These are phyloP conservation scores for Leccinum broughii DNA, from an alignment of 768 basidiomycete species.

Conservation along the genomic window DNA sequence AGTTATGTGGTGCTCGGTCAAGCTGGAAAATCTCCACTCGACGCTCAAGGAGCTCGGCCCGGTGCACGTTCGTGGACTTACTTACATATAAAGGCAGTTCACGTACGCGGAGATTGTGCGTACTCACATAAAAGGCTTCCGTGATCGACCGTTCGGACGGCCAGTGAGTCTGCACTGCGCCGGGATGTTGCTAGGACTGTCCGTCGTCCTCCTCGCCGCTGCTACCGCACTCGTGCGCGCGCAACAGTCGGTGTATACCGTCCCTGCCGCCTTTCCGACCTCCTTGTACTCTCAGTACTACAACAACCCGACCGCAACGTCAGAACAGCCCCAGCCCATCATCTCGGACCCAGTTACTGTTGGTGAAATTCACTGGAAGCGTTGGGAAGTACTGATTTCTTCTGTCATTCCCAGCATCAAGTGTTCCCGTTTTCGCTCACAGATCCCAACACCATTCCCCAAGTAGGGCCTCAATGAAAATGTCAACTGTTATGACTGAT, in stretches of 20 bases:
- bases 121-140: constrained; percentile 10
- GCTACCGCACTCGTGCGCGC: constrained; percentile 7
- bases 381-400: constrained; percentile 3
- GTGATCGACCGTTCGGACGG: not conserved
- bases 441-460: constrained; percentile 58
- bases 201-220: constrained; percentile 9
- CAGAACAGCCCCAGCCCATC: constrained; percentile 73
- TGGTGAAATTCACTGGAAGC: constrained; percentile 6
- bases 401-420: constrained; percentile 43
- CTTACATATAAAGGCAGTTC: not conserved
- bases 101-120: constrained; percentile 10
- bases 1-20: no score
- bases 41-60: not conserved
- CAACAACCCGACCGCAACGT: constrained; percentile 71
- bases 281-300: constrained; percentile 65
- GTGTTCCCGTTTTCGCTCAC: constrained; percentile 64
- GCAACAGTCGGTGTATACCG: constrained; percentile 43
- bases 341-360: constrained; percentile 73
- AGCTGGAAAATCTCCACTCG: not conserved
- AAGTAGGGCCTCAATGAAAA: constrained; percentile 24
- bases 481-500: not conserved
- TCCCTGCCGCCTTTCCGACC: constrained; percentile 64
- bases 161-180: not conserved
- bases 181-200: constrained; percentile 16
- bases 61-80: constrained; percentile 25